These are phyloP conservation scores for Colletotrichum cereale DNA, from an alignment of 2,329 filamentous ascomycete species.

Conservation along the genomic window DNA sequence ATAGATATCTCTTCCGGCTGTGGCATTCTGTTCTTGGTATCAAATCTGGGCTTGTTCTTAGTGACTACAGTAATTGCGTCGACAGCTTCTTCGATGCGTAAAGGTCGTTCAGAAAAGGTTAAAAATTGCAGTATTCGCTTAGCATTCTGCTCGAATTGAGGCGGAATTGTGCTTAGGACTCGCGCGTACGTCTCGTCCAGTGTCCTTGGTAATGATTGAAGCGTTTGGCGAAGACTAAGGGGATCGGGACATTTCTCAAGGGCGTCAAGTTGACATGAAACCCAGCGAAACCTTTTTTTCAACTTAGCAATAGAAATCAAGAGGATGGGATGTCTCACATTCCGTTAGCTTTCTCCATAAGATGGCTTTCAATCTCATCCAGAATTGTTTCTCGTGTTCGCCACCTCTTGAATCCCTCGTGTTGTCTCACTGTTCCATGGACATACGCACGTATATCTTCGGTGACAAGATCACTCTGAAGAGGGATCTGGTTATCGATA, in stretches of 20 bases:
- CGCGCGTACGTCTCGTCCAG: slow-evolving; percentile 20
- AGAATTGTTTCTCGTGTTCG: background rate
- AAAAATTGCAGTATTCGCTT: slow-evolving; percentile 45
- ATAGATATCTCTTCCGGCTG: slow-evolving; percentile 11
- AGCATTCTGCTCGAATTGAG: slow-evolving; percentile 29
- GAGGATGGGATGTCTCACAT: background rate
- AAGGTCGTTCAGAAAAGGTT: slow-evolving; percentile 39
- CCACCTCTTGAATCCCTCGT: background rate
- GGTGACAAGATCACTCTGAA: background rate
- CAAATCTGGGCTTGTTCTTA: slow-evolving; percentile 36
- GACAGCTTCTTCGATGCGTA: slow-evolving; percentile 42
- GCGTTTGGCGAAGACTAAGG: background rate
- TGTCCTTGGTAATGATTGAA: background rate
- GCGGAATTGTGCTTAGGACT: slow-evolving; percentile 38
- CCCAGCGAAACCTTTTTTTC: slow-evolving; percentile 7
- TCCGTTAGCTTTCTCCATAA: background rate
- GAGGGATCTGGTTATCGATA: background rate
- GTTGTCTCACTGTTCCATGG: background rate
- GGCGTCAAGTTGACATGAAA: slow-evolving; percentile 12
- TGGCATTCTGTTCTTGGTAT: slow-evolving; percentile 36
- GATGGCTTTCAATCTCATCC: background rate
- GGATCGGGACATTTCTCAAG: slow-evolving; percentile 7
- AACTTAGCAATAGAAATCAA: background rate
- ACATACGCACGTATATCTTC: slow-evolving; percentile 11
- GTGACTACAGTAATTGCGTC: slow-evolving; percentile 45